Evolutionary conservation across 495 filamentous ascomycete species (phyloP), one percentile per base, ranked within the genome.

Genomic region (Pyrenopolyporus hunteri): DNA sequence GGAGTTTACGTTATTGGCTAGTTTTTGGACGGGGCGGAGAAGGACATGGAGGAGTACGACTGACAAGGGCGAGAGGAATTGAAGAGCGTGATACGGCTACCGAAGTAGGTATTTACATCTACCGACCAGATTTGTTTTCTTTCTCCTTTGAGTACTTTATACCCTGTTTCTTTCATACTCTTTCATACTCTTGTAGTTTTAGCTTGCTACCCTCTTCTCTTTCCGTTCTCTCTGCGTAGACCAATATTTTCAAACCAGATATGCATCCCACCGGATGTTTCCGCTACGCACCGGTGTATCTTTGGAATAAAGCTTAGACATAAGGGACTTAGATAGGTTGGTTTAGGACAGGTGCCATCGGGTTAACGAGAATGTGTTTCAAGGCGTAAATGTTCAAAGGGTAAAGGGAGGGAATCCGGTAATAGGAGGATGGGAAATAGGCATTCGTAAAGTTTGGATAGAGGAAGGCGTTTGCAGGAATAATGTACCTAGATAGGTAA

Each of bases 131-230:
- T 19, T 53, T 29, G 22, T 50, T 42, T 16, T 42, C 20, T 59
- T 65, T 47, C 19, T 36, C 16, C 35, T 42, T 44, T 52, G 51
- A 60, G 33, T 57, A 39, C 60, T 65, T 66, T 66, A 66, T 66
- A 66, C 63, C 63, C 63, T 46, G 51, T 36, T 56, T 57, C 39
- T 28, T 29, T 56, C 54, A 22, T 16, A 26, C n/a, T n/a, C n/a
- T n/a, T n/a, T n/a, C n/a, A n/a, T n/a, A 37, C 57, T 57, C 22
- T 46, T 65, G 62, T 65, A 65, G 32, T 19, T 31, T 59, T 59
- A 65, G 55, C 17, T 49, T 13, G 7, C 25, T 37, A 6, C 23
- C 4, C 17, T 46, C 28, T 57, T 28, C 31, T 53, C 31, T 19
- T 31, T 22, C 25, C 7, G 8, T n/a, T 17, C 52, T 25, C 17